Base-by-base conservation (phyloP, 1,139 yeast species). In the Hemisphaericaspora lyxosophila region DNA sequence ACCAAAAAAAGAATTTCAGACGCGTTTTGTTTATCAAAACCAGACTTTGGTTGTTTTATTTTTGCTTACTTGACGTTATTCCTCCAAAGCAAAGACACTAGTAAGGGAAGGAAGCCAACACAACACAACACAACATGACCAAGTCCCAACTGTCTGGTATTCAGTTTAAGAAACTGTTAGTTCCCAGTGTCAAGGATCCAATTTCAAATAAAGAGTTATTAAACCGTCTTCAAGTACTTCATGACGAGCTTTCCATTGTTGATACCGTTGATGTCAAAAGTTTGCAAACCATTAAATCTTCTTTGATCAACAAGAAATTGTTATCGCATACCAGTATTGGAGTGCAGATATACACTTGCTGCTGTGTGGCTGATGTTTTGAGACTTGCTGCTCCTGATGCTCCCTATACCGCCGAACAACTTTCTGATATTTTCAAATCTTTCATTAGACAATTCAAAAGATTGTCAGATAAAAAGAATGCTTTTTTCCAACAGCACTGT, bases 361-460 rank as follows among this genome's bases (percentile, higher is more conserved):
- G 95, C 53, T 81, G 94, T 45, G 50, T 89, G 8, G 74, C 90
- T 3, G 96, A 89, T 56, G 67, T 90, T 11, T 61, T 90, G 31
- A 71, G 96, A 43, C 61, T 89, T 8, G 83, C 73, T 55, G 97
- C 96, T 0, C 97, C 97, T 0, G 87, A 89, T 59, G 96, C 97
- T 4, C 97, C 97, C 5, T 89, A 75, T 59, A 79, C 86, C 2
- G 80, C 80, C 25, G 49, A 64, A 1, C 83, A 85, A 46, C 63
- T 89, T 23, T 66, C 80, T 1, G 79, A 72, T 20, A 70, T 83
- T n/a, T 84, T 85, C 62, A 73, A 68, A 45, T 63, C 82, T 5
- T 79, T 87, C 51, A 72, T 83, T 47, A 62, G 65, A 25, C 92
- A 85, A 54, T 76, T 89, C 47, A 72, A 71, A 40, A 70, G 70